Evolutionary conservation across 768 basidiomycete genomes (phyloP).

Genomic region (Boletellus emodensis): DNA sequence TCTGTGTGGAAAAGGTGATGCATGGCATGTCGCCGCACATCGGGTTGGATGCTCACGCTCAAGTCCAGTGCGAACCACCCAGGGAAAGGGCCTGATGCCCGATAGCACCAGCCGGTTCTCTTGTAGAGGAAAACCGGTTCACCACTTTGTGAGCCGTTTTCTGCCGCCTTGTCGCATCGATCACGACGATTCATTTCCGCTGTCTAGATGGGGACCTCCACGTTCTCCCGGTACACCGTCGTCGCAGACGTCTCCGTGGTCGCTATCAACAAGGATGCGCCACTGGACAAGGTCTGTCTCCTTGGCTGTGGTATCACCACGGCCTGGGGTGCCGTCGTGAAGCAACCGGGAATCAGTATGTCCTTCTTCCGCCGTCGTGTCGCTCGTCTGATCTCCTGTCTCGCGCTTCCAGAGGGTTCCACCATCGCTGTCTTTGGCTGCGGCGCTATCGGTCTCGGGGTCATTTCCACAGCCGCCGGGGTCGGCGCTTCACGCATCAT

Average conservation of each 20-base stretch:
- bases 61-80: constrained; percentile 76
- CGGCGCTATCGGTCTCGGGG: constrained; percentile 94
- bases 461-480: constrained; percentile 72
- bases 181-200: not conserved
- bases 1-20: constrained; percentile 84
- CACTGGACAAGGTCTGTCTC: constrained; percentile 94
- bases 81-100: constrained; percentile 94
- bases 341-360: constrained; percentile 83
- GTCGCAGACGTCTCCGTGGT: constrained; percentile 97
- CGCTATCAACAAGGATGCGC: constrained; percentile 78
- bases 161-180: not conserved
- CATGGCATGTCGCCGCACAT: not conserved
- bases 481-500: constrained; percentile 87
- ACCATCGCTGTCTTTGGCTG: constrained; percentile 94
- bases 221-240: constrained; percentile 99
- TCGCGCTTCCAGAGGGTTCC: constrained; percentile 56
- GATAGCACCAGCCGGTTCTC: constrained; percentile 87
- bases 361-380: constrained; percentile 8
- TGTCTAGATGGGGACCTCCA: constrained; percentile 92
- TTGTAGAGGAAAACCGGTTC: constrained; percentile 78
- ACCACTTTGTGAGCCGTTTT: constrained; percentile 75
- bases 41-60: not conserved
- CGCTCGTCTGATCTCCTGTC: not conserved
- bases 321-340: constrained; percentile 95
- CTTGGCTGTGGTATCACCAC: constrained; percentile 97